Evolutionary conservation across 768 basidiomycete genomes (phyloP), one percentile per base, ranked within the genome.

Genomic region (Guyanaporus albipodus): DNA sequence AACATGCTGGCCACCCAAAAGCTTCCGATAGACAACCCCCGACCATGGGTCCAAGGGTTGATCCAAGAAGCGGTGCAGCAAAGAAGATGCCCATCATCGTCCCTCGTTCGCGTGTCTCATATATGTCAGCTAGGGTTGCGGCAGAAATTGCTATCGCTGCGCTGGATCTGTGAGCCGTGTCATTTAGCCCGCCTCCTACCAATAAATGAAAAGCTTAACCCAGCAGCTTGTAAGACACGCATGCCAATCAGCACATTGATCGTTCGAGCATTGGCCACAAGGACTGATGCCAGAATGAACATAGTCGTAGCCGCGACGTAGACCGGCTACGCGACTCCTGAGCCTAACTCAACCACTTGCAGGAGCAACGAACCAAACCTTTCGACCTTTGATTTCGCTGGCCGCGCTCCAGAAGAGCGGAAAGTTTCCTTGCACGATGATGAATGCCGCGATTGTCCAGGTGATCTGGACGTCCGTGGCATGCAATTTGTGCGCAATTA

Each of bases 11-110:
- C 92, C 93, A 95, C 42, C 72, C 75, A 63, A 83, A 83, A 0
- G 70, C 75, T 43, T 81, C 72, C 0, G 87, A 82, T 4, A 90
- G 66, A 4, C 67, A 73, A 0, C 88, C 87, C 2, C 88, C 88
- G 36, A 89, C 54, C 17, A 90, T 74, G 6, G 87, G 85, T 0
- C 85, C 87, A 4, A 87, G 54, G n/a, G 77, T 75, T 8, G 82
- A 80, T 3, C 88, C 89, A 17, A 92, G 76, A 17, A 91, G 75
- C 0, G 88, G 88, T 15, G 89, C 82, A 11, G 82, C 80, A 54
- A 86, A 91, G 65, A 83, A 91, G 8, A 89, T 70, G 1, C 90
- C 90, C 77, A 91, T 84, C 74, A 79, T 85, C 17, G 75, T 79
- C 5, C 90, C 90, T 41, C 89, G 73, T 60, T 89, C 83, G 10